Base-by-base conservation (phyloP, 805 yeast genomes). In the Wickerhamiella domercqiae region DNA sequence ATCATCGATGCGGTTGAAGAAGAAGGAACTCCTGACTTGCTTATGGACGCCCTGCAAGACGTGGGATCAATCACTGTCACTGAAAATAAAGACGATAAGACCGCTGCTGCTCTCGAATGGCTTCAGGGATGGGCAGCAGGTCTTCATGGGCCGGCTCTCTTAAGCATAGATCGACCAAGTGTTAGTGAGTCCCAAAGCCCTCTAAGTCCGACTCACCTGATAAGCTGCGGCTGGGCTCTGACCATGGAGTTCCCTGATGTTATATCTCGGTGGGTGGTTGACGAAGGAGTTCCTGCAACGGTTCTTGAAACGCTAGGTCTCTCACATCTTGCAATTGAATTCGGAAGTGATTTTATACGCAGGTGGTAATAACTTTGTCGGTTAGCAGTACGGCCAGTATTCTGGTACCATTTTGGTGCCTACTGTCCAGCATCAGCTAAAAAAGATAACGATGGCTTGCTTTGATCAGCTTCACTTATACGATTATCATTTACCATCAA, bases 31-130 rank as follows among this genome's bases (percentile, higher is more conserved):
- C 19, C 29, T n/a, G 94, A 83, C 52, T 62, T 84, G 42, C 68
- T 83, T 7, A 51, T 84, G 15, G 96, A 84, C 55, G 90, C 84
- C 1, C 62, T 84, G 47, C 94, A 80, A 52, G 95, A 94, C 0
- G 77, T 71, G 46, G 90, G 81, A 47, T 69, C 73, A 18, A 78
- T 70, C 38, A 56, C 80, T 36, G 67, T 67, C 11, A 21, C 20
- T n/a, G 33, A 30, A 22, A 90, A 79, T 52, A 55, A 76, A 29
- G 55, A 55, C 33, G 54, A 50, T 31, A 45, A 44, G 17, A 45
- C 43, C 16, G 40, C 44, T 9, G 46, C 52, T 4, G 38, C 49
- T 7, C n/a, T 18, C 14, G 51, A 54, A 21, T 57, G 62, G 24
- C 55, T 81, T 15, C 68, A 81, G 19, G 55, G 59, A 3, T 84